Evolutionary conservation across 2,329 filamentous ascomycete species (phyloP).

Genomic region (Xylariaceae sp.): DNA sequence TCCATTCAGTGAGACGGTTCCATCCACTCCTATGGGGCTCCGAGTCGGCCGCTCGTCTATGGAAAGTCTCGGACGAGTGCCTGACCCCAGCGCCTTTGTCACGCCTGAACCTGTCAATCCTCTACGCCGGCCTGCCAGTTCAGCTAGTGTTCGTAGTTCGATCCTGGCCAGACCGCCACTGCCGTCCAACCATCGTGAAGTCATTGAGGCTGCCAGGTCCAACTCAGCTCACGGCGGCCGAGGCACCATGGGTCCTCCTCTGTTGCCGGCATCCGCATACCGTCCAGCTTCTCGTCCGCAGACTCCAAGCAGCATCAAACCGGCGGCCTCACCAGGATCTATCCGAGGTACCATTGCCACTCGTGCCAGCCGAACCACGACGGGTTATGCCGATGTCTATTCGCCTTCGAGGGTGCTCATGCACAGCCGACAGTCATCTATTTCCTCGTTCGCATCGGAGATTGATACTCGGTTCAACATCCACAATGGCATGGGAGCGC

Average conservation of each 20-base stretch:
- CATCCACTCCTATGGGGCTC: slow-evolving; percentile 34
- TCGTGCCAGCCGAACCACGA: slow-evolving; percentile 40
- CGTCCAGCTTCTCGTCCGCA: slow-evolving; percentile 48
- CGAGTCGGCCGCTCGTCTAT: slow-evolving; percentile 41
- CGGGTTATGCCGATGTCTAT: slow-evolving; percentile 44
- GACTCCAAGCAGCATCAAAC: slow-evolving; percentile 54
- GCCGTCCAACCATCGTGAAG: slow-evolving; percentile 75
- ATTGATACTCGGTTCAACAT: slow-evolving; percentile 88
- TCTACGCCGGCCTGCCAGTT: slow-evolving; percentile 61
- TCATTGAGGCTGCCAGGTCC: slow-evolving; percentile 72
- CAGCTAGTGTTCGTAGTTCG: slow-evolving; percentile 56
- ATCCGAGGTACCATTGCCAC: slow-evolving; percentile 56
- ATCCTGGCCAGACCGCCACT: slow-evolving; percentile 59
- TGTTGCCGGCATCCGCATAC: slow-evolving; percentile 70
- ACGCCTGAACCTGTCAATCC: slow-evolving; percentile 33
- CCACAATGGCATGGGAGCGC: slow-evolving; percentile 48
- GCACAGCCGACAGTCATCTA: slow-evolving; percentile 66
- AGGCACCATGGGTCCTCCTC: slow-evolving; percentile 74
- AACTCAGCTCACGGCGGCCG: slow-evolving; percentile 45
- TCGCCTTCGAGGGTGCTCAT: slow-evolving; percentile 42
- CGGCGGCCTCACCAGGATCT: slow-evolving; percentile 40
- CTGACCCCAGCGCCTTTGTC: slow-evolving; percentile 34
- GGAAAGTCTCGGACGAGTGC: slow-evolving; percentile 43
- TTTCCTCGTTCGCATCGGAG: slow-evolving; percentile 94
- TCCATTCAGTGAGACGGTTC: slow-evolving; percentile 30